Evolutionary conservation across 2,329 filamentous ascomycete genomes (phyloP).

Genomic region (Aspergillus pseudoviridinutans): DNA sequence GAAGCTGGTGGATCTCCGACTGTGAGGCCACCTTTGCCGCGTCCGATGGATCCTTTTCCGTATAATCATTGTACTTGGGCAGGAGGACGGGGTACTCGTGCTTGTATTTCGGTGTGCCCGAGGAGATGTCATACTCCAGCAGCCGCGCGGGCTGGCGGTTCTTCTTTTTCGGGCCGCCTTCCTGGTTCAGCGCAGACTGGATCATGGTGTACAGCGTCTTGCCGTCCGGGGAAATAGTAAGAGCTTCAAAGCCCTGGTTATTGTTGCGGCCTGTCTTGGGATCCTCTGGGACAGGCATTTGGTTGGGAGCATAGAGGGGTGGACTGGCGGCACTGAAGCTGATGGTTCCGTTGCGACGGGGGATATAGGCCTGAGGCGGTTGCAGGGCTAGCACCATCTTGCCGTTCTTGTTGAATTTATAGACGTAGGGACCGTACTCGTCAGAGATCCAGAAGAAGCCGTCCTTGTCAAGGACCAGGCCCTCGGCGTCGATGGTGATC

Average conservation of each 20-base stretch:
- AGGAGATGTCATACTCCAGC: constrained; percentile 60
- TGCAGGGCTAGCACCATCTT: constrained; percentile 60
- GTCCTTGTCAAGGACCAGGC: constrained; percentile 57
- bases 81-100: constrained; percentile 65
- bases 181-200: constrained; percentile 62
- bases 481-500: constrained; percentile 63
- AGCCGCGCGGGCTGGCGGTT: constrained; percentile 58
- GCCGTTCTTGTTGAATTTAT: constrained; percentile 58
- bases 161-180: constrained; percentile 54
- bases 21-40: constrained; percentile 58
- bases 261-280: constrained; percentile 62
- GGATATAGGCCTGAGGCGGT: constrained; percentile 62
- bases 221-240: constrained; percentile 61
- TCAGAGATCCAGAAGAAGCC: constrained; percentile 66
- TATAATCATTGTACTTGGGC: constrained; percentile 54
- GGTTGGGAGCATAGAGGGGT: constrained; percentile 54
- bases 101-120: constrained; percentile 43
- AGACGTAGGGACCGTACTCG: constrained; percentile 68
- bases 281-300: constrained; percentile 51
- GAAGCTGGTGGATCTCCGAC: constrained; percentile 64
- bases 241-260: constrained; percentile 71
- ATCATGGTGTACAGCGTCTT: constrained; percentile 62
- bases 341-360: constrained; percentile 57
- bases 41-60: constrained; percentile 42
- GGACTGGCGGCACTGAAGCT: constrained; percentile 64